Evolutionary conservation across 192 early-diverging fungal species (phyloP), one percentile per base, ranked within the genome.

Genomic region (Kickxella alabastrina): DNA sequence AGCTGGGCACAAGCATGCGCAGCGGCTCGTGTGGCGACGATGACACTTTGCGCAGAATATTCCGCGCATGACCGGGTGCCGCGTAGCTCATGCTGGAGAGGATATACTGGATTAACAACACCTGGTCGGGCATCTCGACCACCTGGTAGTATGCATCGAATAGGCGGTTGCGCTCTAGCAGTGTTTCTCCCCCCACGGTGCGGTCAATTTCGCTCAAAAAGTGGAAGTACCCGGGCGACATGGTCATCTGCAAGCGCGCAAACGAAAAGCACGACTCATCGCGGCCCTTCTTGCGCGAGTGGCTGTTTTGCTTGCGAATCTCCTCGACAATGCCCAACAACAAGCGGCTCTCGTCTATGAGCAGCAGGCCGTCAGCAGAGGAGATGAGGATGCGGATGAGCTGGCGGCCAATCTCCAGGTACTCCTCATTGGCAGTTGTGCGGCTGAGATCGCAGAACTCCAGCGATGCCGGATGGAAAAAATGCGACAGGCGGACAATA

Each of bases 241-340:
- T 69, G 14, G 74, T 77, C 66, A 69, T 77, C 22, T 77, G 74
- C 62, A 77, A 49, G 12, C 67, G 57, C 8, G 67, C 62, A 47
- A 70, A 70, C 32, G 74, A 70, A 39, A 77, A 77, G 48, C 66
- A 69, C 59, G 74, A 77, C 41, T 75, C 72, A 10, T 68, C 72
- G 31, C 65, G 65, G n/a, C 46, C 45, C n/a, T 32, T 43, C 27
- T 59, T 53, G 14, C 62, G 58, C 27, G 62, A 60, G 27, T 59
- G 43, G 43, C 44, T 56, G 51, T 65, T 70, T 36, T 70, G 66
- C 55, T 65, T 70, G 17, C 52, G 38, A 19, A 77, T 50, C 35
- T 77, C 74, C 13, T 77, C 67, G 15, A 77, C 74, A 14, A 77
- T 69, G 0, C 67, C 74, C 2, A 47, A 42, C 22, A 77, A 40